Evolutionary conservation across 331 rosid species (phyloP).

Genomic region (Acacia concinna): DNA sequence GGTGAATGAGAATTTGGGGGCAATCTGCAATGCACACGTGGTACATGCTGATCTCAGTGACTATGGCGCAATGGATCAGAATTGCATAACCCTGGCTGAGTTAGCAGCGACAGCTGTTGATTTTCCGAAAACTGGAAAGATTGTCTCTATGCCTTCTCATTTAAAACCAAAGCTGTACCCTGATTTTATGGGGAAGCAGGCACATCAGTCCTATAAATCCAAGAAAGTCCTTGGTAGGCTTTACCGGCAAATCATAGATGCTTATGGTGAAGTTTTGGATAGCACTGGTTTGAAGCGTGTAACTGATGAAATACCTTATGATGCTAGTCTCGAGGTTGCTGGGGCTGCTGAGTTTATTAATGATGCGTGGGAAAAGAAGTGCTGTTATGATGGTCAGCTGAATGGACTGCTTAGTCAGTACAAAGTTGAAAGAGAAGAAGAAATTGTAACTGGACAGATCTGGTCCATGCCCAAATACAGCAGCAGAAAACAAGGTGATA

Average conservation of each 20-base stretch:
- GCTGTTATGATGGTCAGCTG: conserved; percentile 75
- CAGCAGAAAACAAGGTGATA: conserved; percentile 85
- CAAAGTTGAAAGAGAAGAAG: conserved; percentile 82
- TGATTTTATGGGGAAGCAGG: conserved; percentile 92
- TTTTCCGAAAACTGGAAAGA: conserved; percentile 81
- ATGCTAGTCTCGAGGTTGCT: conserved; percentile 55
- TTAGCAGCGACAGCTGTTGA: conserved; percentile 90
- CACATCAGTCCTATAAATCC: conserved; percentile 65
- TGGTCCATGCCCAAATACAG: conserved; percentile 92
- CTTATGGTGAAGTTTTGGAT: conserved; percentile 50
- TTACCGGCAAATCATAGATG: conserved; percentile 60
- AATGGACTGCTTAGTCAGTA: conserved; percentile 70
- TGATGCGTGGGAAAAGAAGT: conserved; percentile 71
- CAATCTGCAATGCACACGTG: conserved; percentile 91
- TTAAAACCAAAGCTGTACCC: conserved; percentile 84
- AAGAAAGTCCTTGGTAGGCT: conserved; percentile 76
- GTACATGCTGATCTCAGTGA: conserved; percentile 87
- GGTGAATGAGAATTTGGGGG: conserved; percentile 71
- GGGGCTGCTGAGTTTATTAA: conserved; percentile 59
- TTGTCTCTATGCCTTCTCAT: conserved; percentile 56
- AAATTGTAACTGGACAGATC: conserved; percentile 80
- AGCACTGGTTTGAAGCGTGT: conserved; percentile 35
- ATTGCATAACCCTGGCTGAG: conserved; percentile 69
- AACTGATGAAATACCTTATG: conserved; percentile 53
- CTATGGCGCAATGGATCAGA: conserved; percentile 68